phyloP scores from a whole-genome alignment of 2,329 filamentous ascomycete species.

The Fusarium subglutinans region DNA sequence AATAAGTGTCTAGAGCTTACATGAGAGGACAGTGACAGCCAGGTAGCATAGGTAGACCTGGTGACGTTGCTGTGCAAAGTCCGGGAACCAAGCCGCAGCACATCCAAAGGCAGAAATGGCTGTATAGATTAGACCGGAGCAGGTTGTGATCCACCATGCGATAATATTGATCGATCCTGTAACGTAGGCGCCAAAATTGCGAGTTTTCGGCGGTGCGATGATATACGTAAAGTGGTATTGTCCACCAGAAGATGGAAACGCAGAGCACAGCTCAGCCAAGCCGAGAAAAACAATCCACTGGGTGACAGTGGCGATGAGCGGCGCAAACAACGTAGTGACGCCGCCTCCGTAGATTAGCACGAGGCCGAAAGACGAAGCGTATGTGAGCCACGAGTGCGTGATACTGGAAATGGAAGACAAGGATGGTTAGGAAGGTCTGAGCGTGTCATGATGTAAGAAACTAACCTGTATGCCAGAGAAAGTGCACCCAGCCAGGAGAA shows the following conservation, averaged over 20 bases:
- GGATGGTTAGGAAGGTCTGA: rapidly evolving
- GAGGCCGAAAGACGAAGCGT: not conserved
- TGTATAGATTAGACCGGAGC: not conserved
- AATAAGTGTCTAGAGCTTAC: rapidly evolving
- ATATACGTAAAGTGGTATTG: not conserved
- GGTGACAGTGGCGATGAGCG: not conserved
- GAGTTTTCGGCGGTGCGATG: not conserved
- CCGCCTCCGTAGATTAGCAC: not conserved
- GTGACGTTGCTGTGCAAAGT: not conserved
- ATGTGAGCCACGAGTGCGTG: not conserved
- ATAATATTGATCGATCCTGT: not conserved
- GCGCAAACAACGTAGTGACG: not conserved
- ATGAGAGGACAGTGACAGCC: not conserved
- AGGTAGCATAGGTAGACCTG: not conserved
- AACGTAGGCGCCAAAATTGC: not conserved
- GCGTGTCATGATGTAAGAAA: rapidly evolving
- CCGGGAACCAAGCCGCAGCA: not conserved
- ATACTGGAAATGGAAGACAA: not conserved
- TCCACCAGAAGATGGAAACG: not conserved
- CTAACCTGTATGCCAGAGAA: not conserved
- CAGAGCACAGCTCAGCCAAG: not conserved
- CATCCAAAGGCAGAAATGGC: not conserved
- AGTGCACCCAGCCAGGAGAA: not conserved
- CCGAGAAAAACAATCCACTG: not conserved
- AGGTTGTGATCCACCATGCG: not conserved